phyloP scores from a whole-genome alignment of 169 alveolate genomes.

The Cryptosporidium parvum region DNA sequence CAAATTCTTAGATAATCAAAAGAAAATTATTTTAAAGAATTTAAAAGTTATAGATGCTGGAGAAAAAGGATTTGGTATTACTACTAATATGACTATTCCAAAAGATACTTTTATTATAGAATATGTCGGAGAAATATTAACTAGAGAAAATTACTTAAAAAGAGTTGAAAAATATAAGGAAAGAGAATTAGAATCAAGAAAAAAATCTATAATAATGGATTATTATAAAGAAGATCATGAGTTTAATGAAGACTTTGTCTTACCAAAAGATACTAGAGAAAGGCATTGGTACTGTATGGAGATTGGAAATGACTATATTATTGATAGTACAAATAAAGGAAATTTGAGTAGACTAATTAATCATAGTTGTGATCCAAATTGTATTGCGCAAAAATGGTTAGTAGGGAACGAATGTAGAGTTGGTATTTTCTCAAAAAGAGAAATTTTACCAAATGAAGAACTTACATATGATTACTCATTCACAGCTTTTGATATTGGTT shows the following conservation, averaged over 20 bases:
- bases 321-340: conserved; percentile 96
- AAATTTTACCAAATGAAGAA: conserved; percentile 94
- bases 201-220: background rate
- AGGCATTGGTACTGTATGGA: conserved; percentile 90
- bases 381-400: conserved; percentile 94
- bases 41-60: conserved; percentile 77
- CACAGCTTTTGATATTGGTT: conserved; percentile 67
- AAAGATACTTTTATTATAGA: conserved; percentile 85
- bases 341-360: conserved; percentile 96
- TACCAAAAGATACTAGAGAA: conserved; percentile 10
- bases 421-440: conserved; percentile 94
- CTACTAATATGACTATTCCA: conserved; percentile 81
- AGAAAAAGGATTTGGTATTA: conserved; percentile 86
- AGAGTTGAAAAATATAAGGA: conserved; percentile 80
- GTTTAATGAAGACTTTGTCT: conserved; percentile 50
- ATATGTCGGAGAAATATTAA: conserved; percentile 87
- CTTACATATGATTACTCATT: conserved; percentile 92
- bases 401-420: conserved; percentile 95
- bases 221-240: background rate
- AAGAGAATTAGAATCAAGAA: conserved; percentile 80
- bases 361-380: conserved; percentile 98
- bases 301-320: conserved; percentile 89
- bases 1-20: conserved; percentile 41
- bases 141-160: conserved; percentile 81
- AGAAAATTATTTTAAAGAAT: conserved; percentile 38